Conservation (phyloP, 371 early-diverging fungal genomes). For the Apophysomyces variabilis region DNA sequence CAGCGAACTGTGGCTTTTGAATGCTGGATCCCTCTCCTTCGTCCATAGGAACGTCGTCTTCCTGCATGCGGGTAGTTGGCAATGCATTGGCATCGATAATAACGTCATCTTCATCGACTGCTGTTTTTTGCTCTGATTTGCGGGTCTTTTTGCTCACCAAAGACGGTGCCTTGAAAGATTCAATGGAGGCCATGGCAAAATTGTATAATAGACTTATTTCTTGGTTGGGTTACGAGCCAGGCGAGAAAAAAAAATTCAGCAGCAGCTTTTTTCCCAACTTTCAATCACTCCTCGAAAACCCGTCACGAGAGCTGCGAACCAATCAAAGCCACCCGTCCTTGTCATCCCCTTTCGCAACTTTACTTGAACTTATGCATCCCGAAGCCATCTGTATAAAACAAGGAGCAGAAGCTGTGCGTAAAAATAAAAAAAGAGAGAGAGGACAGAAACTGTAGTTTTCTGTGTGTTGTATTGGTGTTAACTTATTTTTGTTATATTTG, state of each 20-base stretch:
- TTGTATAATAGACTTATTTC: too few species aligned
- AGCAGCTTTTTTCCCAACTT: neutral
- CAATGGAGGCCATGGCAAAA: conserved; percentile 51
- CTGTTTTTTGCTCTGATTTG: conserved; percentile 40
- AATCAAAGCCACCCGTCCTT: neutral
- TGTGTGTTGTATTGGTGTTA: too few species aligned
- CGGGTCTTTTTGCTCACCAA: conserved; percentile 55
- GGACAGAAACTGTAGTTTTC: too few species aligned
- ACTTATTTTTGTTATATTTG: too few species aligned
- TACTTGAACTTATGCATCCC: conserved; percentile 1
- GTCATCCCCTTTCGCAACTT: neutral
- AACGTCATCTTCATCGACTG: conserved; percentile 63
- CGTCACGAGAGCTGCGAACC: neutral
- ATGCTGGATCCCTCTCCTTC: conserved; percentile 36
- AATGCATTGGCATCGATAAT: conserved; percentile 66
- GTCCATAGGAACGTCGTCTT: conserved; percentile 56
- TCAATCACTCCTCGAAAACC: neutral
- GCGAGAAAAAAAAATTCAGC: neutral
- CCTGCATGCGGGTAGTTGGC: conserved; percentile 47
- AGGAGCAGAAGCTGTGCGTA: conserved; percentile 10
- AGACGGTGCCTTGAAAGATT: conserved; percentile 61
- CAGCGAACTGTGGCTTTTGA: conserved; percentile 47
- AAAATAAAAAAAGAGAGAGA: neutral
- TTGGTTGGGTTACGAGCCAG: neutral
- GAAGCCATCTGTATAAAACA: conserved; percentile 1